These are phyloP conservation scores for Camellia japonica DNA, from an alignment of 148 eudicot species.

Conservation along the genomic window DNA sequence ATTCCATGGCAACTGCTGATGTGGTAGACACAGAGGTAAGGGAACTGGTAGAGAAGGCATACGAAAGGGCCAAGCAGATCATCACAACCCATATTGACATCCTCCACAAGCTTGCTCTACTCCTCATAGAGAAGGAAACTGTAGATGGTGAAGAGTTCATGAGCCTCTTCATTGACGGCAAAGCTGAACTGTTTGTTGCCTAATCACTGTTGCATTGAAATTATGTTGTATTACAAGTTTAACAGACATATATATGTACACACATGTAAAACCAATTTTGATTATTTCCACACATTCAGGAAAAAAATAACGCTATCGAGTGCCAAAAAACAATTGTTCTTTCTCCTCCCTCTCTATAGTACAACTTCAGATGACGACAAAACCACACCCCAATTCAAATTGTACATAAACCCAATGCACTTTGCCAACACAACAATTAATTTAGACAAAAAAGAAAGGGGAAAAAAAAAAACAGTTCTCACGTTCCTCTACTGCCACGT, in stretches of 20 bases:
- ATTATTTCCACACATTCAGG: background rate
- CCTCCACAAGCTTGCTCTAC: conserved; percentile 88
- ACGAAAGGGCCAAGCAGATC: conserved; percentile 68
- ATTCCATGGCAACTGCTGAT: conserved; percentile 99
- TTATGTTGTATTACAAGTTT: conserved; percentile 9
- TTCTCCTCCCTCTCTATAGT: background rate
- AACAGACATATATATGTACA: background rate
- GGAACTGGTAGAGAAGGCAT: conserved; percentile 83
- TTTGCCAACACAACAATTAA: conserved; percentile 1
- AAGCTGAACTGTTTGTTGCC: conserved; percentile 80
- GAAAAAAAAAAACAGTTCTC: background rate
- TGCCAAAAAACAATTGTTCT: too few relatives aligned
- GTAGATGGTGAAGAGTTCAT: conserved; percentile 99
- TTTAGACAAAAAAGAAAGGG: background rate
- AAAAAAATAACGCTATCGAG: background rate
- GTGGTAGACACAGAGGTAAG: conserved; percentile 91
- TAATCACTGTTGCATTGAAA: conserved; percentile 18
- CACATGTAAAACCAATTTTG: background rate
- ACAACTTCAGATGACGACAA: conserved; percentile 5
- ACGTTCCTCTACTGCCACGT: conserved; percentile 29
- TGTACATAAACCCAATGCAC: conserved; percentile 6
- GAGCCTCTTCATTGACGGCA: conserved; percentile 99
- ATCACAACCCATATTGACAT: conserved; percentile 90
- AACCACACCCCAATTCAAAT: background rate
- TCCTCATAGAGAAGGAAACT: conserved; percentile 92